A percentile compares a stretch with the other conserved stretches of the same genome.
Evolutionary conservation across 2,329 filamentous ascomycete species (phyloP).

Genomic region (Aspergillus pseudoglaucus): DNA sequence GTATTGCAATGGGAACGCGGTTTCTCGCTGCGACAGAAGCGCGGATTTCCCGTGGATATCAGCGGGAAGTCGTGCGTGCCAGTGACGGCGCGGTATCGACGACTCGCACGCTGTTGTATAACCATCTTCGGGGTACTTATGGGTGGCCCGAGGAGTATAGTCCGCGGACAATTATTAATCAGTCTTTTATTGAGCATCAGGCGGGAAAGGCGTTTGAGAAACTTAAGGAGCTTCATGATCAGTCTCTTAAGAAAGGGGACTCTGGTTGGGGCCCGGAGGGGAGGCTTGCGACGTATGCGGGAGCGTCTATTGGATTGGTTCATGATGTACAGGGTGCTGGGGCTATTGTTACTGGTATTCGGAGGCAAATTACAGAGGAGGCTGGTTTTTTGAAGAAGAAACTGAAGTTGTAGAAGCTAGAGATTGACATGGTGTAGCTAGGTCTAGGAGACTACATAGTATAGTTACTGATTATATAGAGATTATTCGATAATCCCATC

Average conservation of each 20-base stretch:
- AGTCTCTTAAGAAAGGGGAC: conserved; percentile 35
- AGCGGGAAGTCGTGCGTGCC: conserved; percentile 45
- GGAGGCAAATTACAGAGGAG: neutral
- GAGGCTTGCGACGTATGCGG: conserved; percentile 46
- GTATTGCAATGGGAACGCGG: conserved; percentile 57
- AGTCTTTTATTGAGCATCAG: conserved; percentile 17
- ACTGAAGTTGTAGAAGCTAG: too few species aligned
- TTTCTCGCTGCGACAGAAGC: conserved; percentile 53
- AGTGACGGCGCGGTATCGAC: conserved; percentile 50
- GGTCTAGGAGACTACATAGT: too few species aligned
- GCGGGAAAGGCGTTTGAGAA: conserved; percentile 41
- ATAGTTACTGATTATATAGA: too few species aligned
- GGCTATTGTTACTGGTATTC: conserved; percentile 31
- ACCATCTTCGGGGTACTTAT: conserved; percentile 49
- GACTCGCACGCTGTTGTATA: conserved; percentile 48
- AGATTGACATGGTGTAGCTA: too few species aligned
- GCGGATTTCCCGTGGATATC: conserved; percentile 47
- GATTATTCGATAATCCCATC: too few species aligned
- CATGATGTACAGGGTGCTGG: conserved; percentile 34
- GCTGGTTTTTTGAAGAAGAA: too few species aligned
- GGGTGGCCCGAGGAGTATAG: conserved; percentile 56
- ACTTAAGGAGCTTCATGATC: conserved; percentile 39
- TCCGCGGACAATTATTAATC: conserved; percentile 40
- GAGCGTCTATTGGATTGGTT: conserved; percentile 42
- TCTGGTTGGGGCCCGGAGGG: conserved; percentile 44